Percentiles rank a stretch among this genome's conserved stretches.
phyloP scores from a whole-genome alignment of 768 basidiomycete species.

The Sistotremastrum niveocremeum region DNA sequence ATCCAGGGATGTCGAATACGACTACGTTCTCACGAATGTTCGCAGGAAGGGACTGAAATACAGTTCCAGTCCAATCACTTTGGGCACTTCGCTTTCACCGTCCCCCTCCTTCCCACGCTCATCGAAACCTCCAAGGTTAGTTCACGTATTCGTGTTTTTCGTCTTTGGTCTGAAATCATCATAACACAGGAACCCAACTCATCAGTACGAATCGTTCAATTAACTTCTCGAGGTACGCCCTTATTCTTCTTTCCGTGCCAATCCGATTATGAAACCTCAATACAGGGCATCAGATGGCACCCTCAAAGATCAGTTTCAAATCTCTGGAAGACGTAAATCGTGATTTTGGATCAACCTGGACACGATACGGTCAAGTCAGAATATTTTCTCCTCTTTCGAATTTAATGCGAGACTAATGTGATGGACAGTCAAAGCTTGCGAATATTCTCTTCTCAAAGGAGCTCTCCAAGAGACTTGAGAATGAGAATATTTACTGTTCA shows the following conservation, averaged over 20 bases:
- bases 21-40: background rate
- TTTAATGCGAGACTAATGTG: background rate
- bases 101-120: constrained; percentile 7
- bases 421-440: constrained; percentile 6
- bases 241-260: background rate
- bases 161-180: background rate
- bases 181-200: background rate
- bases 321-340: constrained; percentile 1
- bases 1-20: background rate
- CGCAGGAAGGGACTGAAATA: constrained; percentile 1
- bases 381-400: background rate
- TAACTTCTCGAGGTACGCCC: background rate
- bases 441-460: constrained; percentile 9
- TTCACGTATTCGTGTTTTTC: background rate
- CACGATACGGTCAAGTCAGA: constrained; percentile 1
- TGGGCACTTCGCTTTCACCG: constrained; percentile 11
- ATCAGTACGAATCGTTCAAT: background rate
- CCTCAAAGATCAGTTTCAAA: background rate
- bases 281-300: background rate
- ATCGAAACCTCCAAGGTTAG: constrained; percentile 7
- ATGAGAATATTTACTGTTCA: no score
- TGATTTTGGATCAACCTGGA: background rate
- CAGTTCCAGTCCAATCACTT: constrained; percentile 10
- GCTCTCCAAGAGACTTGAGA: constrained; percentile 1
- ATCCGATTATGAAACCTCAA: background rate